phyloP scores from a whole-genome alignment of 352 stramenopile species.

The Aphanomyces cochlioides region DNA sequence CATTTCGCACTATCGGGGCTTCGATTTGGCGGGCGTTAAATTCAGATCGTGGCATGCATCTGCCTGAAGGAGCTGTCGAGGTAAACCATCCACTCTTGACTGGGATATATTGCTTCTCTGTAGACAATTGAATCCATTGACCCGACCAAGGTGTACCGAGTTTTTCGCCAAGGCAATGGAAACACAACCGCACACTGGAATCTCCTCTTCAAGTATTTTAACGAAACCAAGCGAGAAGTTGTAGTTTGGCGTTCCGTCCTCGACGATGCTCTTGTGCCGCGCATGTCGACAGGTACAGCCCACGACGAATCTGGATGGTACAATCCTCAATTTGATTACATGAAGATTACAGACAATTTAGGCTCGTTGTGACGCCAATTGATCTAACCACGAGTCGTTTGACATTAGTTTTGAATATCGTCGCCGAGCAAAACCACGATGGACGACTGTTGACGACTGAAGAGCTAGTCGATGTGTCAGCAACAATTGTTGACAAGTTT shows the following conservation, averaged over 20 bases:
- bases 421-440: not conserved
- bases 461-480: not conserved
- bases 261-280: slow-evolving; percentile 20
- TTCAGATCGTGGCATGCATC: not conserved
- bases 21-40: slow-evolving; percentile 2
- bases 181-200: not conserved
- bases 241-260: slow-evolving; percentile 20
- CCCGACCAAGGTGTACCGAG: not conserved
- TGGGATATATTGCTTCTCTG: not conserved
- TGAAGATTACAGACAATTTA: not conserved
- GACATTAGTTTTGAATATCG: not conserved
- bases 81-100: not conserved
- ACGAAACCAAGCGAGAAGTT: not conserved
- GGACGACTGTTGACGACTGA: not conserved
- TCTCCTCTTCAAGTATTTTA: slow-evolving; percentile 9
- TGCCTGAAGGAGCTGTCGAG: not conserved
- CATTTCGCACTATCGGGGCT: not conserved
- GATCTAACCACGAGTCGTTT: not conserved
- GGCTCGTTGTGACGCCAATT: not conserved
- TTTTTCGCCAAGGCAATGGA: not conserved
- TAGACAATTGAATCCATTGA: slow-evolving; percentile 19
- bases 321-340: no score
- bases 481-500: not conserved
- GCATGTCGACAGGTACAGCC: not conserved
- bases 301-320: slow-evolving; percentile 18